Conservation (phyloP, 2,329 filamentous ascomycete species). For the Diaporthe sp. region DNA sequence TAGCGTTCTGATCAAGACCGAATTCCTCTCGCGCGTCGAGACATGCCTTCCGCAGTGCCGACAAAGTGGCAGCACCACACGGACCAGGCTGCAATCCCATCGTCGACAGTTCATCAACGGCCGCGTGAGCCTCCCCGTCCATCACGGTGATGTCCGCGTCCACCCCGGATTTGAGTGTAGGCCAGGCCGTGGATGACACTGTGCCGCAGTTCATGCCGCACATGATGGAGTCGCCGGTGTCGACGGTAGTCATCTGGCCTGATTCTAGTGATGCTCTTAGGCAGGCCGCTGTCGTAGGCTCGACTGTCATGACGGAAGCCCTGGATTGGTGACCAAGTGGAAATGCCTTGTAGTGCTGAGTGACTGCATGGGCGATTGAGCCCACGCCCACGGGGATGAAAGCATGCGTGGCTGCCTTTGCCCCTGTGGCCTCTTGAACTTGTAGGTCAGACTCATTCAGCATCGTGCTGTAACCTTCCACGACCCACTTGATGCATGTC, state of each 20-base stretch:
- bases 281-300: constrained; percentile 73
- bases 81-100: constrained; percentile 65
- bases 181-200: constrained; percentile 73
- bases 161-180: constrained; percentile 64
- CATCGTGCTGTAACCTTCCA: constrained; percentile 82
- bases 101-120: constrained; percentile 62
- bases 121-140: constrained; percentile 70
- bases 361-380: constrained; percentile 76
- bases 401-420: constrained; percentile 57
- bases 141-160: constrained; percentile 70
- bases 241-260: constrained; percentile 59
- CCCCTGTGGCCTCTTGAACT: constrained; percentile 51
- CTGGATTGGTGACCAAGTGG: constrained; percentile 23
- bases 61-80: constrained; percentile 70
- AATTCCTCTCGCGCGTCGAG: constrained; percentile 8
- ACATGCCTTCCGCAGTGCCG: constrained; percentile 54
- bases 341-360: constrained; percentile 67
- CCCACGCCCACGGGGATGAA: constrained; percentile 79
- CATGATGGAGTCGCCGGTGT: constrained; percentile 76
- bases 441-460: constrained; percentile 75
- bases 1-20: neutral
- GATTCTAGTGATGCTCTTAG: constrained; percentile 63
- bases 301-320: constrained; percentile 70
- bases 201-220: constrained; percentile 79
- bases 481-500: constrained; percentile 67